Percentiles rank a stretch among this genome's conserved stretches.
phyloP scores from a whole-genome alignment of 768 basidiomycete species.

The Russula griseocarnosa region DNA sequence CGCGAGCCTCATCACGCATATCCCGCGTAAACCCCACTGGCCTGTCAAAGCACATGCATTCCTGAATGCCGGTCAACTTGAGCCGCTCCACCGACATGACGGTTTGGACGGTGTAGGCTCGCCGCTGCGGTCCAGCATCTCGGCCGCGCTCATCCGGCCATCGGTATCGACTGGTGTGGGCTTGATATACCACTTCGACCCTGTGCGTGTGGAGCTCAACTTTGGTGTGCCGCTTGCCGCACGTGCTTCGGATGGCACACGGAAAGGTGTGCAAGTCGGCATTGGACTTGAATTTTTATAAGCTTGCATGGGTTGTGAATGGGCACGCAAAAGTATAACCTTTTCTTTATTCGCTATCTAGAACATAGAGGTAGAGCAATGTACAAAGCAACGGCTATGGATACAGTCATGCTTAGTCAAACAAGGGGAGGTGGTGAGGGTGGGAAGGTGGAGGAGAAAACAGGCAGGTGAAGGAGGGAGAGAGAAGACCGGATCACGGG shows the following conservation, averaged over 20 bases:
- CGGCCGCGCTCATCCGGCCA: slow-evolving; percentile 46
- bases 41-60: slow-evolving; percentile 78
- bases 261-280: slow-evolving; percentile 75
- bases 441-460: background rate
- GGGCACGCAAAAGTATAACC: slow-evolving; percentile 11
- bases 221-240: slow-evolving; percentile 78
- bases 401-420: slow-evolving; percentile 13
- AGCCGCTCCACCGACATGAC: slow-evolving; percentile 39
- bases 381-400: slow-evolving; percentile 12
- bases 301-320: background rate
- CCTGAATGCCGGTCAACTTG: slow-evolving; percentile 76
- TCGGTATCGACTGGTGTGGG: slow-evolving; percentile 81
- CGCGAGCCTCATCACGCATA: slow-evolving; percentile 65
- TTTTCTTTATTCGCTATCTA: slow-evolving; percentile 21
- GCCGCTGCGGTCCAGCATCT: slow-evolving; percentile 32
- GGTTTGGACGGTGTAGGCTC: slow-evolving; percentile 33
- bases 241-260: slow-evolving; percentile 58
- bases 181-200: slow-evolving; percentile 77
- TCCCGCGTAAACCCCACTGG: slow-evolving; percentile 75
- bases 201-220: slow-evolving; percentile 83
- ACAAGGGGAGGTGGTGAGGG: background rate
- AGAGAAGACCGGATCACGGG: background rate
- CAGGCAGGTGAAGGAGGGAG: background rate
- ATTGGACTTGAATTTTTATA: slow-evolving; percentile 77
- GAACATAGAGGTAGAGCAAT: too few species aligned